A percentile compares a stretch with the other conserved stretches of the same genome.
Evolutionary conservation across 2,329 filamentous ascomycete species (phyloP).

Genomic region (Chaetomium sp.): DNA sequence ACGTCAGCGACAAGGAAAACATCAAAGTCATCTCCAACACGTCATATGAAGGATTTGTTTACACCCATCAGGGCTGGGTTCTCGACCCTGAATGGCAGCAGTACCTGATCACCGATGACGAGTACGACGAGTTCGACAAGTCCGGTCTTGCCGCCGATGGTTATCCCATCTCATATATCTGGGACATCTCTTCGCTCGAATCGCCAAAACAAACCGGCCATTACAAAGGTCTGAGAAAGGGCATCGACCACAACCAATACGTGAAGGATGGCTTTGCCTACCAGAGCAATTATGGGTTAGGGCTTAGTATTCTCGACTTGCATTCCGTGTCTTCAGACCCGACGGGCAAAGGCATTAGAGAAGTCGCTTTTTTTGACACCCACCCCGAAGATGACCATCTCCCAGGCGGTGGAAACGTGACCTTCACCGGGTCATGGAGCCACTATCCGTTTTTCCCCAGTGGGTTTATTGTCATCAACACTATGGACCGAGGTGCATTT

Average conservation of each 20-base stretch:
- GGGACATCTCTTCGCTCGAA: conserved; percentile 49
- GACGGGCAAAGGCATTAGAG: conserved; percentile 45
- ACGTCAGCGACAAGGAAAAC: conserved; percentile 53
- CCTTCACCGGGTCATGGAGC: conserved; percentile 48
- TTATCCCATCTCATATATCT: conserved; percentile 53
- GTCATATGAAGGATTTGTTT: conserved; percentile 57
- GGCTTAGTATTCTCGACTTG: conserved; percentile 44
- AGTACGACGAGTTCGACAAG: conserved; percentile 52
- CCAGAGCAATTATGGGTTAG: conserved; percentile 52
- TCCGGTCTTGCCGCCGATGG: conserved; percentile 46
- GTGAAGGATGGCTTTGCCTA: conserved; percentile 46
- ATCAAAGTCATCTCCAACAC: conserved; percentile 54
- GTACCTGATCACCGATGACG: conserved; percentile 53
- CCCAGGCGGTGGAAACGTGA: conserved; percentile 42
- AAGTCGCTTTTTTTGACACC: conserved; percentile 51
- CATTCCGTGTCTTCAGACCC: conserved; percentile 40
- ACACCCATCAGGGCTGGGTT: conserved; percentile 60
- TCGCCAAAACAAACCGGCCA: conserved; percentile 47
- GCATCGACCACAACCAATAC: conserved; percentile 52
- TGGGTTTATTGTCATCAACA: conserved; percentile 48
- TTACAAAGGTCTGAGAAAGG: conserved; percentile 43
- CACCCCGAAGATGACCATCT: conserved; percentile 51
- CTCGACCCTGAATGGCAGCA: conserved; percentile 49
- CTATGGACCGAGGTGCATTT: conserved; percentile 49
- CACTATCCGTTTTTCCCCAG: conserved; percentile 48